Base-by-base conservation (phyloP, 257 asterid genomes). In the Rehmannia glutinosa region DNA sequence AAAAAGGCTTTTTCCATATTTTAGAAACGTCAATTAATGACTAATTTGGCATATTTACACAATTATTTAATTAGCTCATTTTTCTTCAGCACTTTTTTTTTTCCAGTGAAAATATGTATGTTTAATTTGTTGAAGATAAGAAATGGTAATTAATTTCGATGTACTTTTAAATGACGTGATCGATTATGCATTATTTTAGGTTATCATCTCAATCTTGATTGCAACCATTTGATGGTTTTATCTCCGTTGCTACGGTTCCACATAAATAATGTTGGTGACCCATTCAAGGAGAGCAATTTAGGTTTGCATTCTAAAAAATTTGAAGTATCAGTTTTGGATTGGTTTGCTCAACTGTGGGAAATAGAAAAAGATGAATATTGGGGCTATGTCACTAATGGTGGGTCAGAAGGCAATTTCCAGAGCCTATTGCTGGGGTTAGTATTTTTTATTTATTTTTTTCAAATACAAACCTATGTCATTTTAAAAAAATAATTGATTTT, bases 321-420 rank as follows among this genome's bases (percentile, higher is more conserved):
- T 71, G 91, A 85, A 75, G 83, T 80, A 9, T 88, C 86, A 24
- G 91, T 81, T 24, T 74, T 86, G 45, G 89, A 86, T 70, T 86
- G 92, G 92, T 86, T 83, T 68, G 89, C 86, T 0, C 75, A 78
- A 35, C 33, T 81, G 8, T 86, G 86, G 89, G 87, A 79, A 28
- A 75, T 83, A 35, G 86, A 83, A 67, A 86, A 73, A 66, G 66
- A 77, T 73, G 86, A 86, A 39, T 86, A 81, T 30, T 86, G 87
- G 87, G 89, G 92, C 30, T 83, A 86, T 56, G 77, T 83, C 56
- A 83, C 92, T 17, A 86, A 83, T 74, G 83, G 92, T 64, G 92
- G 89, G 23, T 74, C 89, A 8, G 89, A 83, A 77, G 87, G 92
- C 45, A 83, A 86, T 77, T 87, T 86, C 75, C 89, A 86, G 7